Percentiles rank a stretch among this genome's conserved stretches.
Conservation (phyloP, 257 asterid species). For the Lavandula angustifolia region DNA sequence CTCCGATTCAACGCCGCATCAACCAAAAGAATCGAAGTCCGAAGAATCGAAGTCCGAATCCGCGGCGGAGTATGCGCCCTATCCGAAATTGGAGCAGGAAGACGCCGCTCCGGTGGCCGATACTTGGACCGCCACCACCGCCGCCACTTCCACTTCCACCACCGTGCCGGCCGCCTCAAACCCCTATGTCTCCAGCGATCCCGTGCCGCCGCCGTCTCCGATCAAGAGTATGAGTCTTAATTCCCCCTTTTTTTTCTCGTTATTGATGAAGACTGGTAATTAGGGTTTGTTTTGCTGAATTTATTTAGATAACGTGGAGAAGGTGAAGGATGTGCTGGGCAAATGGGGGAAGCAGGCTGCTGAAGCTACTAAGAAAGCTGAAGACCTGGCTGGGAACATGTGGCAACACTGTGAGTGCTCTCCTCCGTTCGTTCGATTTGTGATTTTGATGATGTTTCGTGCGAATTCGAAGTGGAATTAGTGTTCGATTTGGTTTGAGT, state of each 20-base stretch:
- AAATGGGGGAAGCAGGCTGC: constrained; percentile 82
- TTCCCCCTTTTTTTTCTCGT: neutral
- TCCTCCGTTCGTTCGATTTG: neutral
- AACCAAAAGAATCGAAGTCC: constrained; percentile 32
- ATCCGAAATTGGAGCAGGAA: constrained; percentile 70
- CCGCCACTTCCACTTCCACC: constrained; percentile 48
- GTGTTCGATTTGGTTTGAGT: neutral
- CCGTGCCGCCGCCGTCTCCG: constrained; percentile 49
- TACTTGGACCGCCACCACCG: constrained; percentile 61
- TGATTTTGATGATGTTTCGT: neutral
- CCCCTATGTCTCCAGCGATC: constrained; percentile 65
- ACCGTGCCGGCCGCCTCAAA: constrained; percentile 81
- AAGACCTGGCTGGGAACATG: constrained; percentile 82
- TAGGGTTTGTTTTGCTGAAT: neutral
- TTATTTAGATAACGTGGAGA: constrained; percentile 58
- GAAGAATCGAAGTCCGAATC: constrained; percentile 28
- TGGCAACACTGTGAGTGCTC: constrained; percentile 87
- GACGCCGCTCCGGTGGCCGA: constrained; percentile 62
- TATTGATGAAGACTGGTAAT: neutral
- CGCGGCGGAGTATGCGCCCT: constrained; percentile 60
- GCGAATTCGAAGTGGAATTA: neutral
- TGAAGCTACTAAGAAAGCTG: constrained; percentile 82
- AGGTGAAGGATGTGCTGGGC: constrained; percentile 72
- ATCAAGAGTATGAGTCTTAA: constrained; percentile 35
- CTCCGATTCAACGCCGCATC: constrained; percentile 33